Percentiles rank a stretch among this genome's conserved stretches.
phyloP scores from a whole-genome alignment of 139 green algal genomes.

The Pleodorina starrii region DNA sequence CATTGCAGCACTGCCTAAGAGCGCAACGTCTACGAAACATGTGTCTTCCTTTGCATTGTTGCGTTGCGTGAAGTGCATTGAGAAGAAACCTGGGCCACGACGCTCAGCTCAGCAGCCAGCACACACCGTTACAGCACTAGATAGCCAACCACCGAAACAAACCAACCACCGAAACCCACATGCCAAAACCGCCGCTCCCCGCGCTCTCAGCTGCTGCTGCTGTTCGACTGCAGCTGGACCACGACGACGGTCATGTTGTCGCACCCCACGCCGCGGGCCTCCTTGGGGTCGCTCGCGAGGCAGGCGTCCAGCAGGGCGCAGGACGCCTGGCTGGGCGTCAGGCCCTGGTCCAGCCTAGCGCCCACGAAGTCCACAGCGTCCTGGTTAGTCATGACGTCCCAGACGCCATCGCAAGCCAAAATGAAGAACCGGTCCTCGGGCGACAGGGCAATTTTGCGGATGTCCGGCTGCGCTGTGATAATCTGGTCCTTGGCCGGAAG shows the following conservation, averaged over 20 bases:
- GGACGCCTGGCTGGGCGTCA: constrained; percentile 66
- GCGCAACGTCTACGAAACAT: not conserved
- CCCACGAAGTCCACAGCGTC: constrained; percentile 91
- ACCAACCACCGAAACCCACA: not conserved
- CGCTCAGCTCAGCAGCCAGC: not conserved
- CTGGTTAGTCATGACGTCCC: constrained; percentile 94
- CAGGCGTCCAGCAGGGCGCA: constrained; percentile 90
- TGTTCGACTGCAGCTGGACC: constrained; percentile 61
- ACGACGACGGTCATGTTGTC: constrained; percentile 92
- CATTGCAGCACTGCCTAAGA: constrained; percentile 12
- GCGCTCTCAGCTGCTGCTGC: constrained; percentile 14
- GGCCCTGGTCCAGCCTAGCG: constrained; percentile 70
- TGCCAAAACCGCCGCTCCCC: not conserved
- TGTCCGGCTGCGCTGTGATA: constrained; percentile 74
- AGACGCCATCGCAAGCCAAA: constrained; percentile 94
- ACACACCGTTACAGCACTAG: not conserved
- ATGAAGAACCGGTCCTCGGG: constrained; percentile 92
- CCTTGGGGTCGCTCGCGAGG: constrained; percentile 87
- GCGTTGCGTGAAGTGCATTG: not conserved
- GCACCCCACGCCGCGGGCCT: constrained; percentile 87
- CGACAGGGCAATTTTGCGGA: constrained; percentile 63
- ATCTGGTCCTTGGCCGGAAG: constrained; percentile 76
- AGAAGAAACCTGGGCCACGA: not conserved
- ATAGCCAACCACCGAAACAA: too few relatives aligned
- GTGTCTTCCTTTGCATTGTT: not conserved